phyloP scores from a whole-genome alignment of 2,329 filamentous ascomycete genomes.

The Aureobasidium sp. region DNA sequence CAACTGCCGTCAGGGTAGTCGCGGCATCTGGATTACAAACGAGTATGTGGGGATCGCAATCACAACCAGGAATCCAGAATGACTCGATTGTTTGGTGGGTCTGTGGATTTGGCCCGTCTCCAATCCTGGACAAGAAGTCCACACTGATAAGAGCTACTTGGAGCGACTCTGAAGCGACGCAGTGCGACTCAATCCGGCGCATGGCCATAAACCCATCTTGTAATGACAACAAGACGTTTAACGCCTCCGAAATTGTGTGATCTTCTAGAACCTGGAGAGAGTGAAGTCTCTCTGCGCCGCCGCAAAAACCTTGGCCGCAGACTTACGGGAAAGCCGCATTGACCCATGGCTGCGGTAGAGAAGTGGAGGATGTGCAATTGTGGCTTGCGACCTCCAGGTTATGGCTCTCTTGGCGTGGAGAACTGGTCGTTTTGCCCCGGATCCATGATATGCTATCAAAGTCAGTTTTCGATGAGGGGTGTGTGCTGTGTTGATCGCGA shows the following conservation, averaged over 20 bases:
- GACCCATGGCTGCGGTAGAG: slow-evolving; percentile 2
- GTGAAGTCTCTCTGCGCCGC: no score
- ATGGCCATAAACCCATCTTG: background rate
- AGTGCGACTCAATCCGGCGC: background rate
- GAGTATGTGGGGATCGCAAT: slow-evolving; percentile 1
- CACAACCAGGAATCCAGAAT: background rate
- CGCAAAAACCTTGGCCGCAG: background rate
- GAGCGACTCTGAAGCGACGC: no score
- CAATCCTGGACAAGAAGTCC: background rate
- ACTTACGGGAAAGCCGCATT: background rate
- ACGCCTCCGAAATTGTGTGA: background rate
- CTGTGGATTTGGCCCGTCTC: background rate
- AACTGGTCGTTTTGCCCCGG: background rate
- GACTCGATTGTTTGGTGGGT: background rate
- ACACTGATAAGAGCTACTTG: background rate
- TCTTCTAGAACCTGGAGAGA: slow-evolving; percentile 4
- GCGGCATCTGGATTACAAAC: background rate
- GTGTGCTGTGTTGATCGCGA: background rate
- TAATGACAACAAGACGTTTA: background rate
- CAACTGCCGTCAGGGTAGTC: background rate
- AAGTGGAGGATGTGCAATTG: slow-evolving; percentile 4
- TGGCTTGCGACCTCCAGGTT: slow-evolving; percentile 10
- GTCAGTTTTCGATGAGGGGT: slow-evolving; percentile 1
- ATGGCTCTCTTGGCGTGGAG: slow-evolving; percentile 6
- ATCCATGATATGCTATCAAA: slow-evolving; percentile 9